Evolutionary conservation across 352 stramenopile genomes (phyloP), one percentile per base, ranked within the genome.

Genomic region (Phytophthora meadii): DNA sequence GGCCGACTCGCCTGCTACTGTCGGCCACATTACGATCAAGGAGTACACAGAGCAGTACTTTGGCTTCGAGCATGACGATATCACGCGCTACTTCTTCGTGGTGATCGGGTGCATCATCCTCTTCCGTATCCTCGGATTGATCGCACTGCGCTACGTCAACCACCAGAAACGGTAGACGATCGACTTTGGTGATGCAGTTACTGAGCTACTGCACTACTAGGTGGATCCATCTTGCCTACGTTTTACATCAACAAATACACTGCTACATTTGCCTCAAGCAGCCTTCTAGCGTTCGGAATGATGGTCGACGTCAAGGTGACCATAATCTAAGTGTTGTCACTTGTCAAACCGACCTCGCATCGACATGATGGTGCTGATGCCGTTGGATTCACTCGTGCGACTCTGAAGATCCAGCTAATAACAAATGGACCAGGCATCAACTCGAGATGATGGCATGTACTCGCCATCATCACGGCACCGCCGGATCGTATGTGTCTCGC

Each of bases 161-260:
- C 69, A 81, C 61, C 76, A 81, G 61, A 74, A 69, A 58, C 58
- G 60, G 53, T 77, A 80, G 46, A 62, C 74, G 17, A 53, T 95
- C 68, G 84, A 95, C 67, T 74, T 77, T 41, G 8, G 8, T 8
- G 30, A 37, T 94, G 3, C 73, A 94, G 48, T 62, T 19, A 7
- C 28, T 17, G 22, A 50, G 22, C 22, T 50, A 12, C 59, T 79
- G 59, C 62, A 67, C 14, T 74, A 59, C 28, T 36, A 73, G 42
- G 27, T 52, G 45, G 45, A 52, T 52, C 36, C 36, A 39, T 39
- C 27, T 30, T 7, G 27, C 27, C 27, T 52, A 15, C 49, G 47
- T 56, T 22, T 42, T 46, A 44, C 34, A 40, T 22, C 24, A 10
- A 45, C 17, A 19, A 57, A 57, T 57, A 57, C 50, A 57, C 22